phyloP scores from a whole-genome alignment of 1,284 basidiomycete species.

The Gymnopus androsaceus region DNA sequence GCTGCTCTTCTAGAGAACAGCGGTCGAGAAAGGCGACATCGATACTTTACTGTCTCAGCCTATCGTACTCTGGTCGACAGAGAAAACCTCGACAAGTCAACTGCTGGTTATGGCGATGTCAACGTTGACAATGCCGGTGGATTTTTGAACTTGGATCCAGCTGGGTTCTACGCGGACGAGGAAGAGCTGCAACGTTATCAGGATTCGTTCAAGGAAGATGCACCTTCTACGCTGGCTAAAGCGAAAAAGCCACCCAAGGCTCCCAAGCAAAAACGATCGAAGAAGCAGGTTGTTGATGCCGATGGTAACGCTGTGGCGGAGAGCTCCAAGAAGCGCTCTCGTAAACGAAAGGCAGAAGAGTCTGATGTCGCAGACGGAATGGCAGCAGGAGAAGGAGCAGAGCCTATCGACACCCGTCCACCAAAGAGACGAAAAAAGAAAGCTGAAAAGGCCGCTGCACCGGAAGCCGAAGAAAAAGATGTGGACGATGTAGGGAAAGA shows the following conservation, averaged over 20 bases:
- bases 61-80: constrained; percentile 56
- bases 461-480: no score
- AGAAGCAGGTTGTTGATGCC: constrained; percentile 28
- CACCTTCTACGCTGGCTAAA: constrained; percentile 5
- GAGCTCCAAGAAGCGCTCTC: constrained; percentile 6
- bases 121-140: constrained; percentile 54
- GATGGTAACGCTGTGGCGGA: constrained; percentile 14
- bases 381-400: not conserved
- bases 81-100: constrained; percentile 58
- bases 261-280: constrained; percentile 29
- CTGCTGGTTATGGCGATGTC: constrained; percentile 41
- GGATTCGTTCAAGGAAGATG: constrained; percentile 44
- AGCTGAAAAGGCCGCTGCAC: not conserved
- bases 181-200: constrained; percentile 45
- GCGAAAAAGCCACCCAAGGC: constrained; percentile 23
- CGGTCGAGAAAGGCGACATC: constrained; percentile 78
- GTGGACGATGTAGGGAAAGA: not conserved
- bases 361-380: not conserved
- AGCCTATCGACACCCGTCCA: not conserved
- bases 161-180: constrained; percentile 55
- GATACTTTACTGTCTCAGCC: constrained; percentile 71
- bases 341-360: constrained; percentile 22
- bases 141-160: constrained; percentile 45
- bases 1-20: constrained; percentile 70
- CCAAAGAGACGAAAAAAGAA: not conserved